A percentile compares a stretch with the other conserved stretches of the same genome.
These are phyloP conservation scores for Xylaria flabelliformis DNA, from an alignment of 495 filamentous ascomycete species.

Conservation along the genomic window DNA sequence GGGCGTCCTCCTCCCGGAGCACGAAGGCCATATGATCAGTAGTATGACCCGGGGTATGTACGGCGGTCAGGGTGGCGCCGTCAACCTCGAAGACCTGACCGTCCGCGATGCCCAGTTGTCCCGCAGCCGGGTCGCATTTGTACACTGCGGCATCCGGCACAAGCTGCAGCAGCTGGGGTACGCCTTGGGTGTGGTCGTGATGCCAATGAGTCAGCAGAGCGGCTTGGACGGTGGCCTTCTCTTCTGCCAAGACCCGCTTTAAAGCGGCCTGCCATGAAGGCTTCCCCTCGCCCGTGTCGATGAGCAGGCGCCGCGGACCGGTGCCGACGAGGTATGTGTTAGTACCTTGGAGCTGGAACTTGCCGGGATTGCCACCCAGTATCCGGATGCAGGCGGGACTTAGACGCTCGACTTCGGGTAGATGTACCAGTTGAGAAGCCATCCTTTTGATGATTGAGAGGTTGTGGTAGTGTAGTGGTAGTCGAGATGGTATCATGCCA, in stretches of 20 bases:
- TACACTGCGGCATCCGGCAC: slow-evolving; percentile 64
- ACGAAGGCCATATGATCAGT: slow-evolving; percentile 81
- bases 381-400: slow-evolving; percentile 73
- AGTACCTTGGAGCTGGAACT: slow-evolving; percentile 69
- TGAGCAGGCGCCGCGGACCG: slow-evolving; percentile 68
- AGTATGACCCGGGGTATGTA: slow-evolving; percentile 86
- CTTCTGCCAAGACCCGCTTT: slow-evolving; percentile 64
- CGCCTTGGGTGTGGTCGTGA: slow-evolving; percentile 79
- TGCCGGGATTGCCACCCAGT: slow-evolving; percentile 81
- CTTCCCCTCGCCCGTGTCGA: slow-evolving; percentile 80
- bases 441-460: slow-evolving; percentile 31
- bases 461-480: neutral
- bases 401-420: slow-evolving; percentile 71
- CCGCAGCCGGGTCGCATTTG: slow-evolving; percentile 57
- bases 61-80: slow-evolving; percentile 77
- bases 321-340: slow-evolving; percentile 88
- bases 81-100: slow-evolving; percentile 75
- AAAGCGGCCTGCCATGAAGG: slow-evolving; percentile 67
- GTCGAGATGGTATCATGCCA: slow-evolving; percentile 15
- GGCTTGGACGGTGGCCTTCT: slow-evolving; percentile 67
- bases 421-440: slow-evolving; percentile 47
- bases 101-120: slow-evolving; percentile 65
- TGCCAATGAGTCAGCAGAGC: slow-evolving; percentile 92
- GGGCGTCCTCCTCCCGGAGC: slow-evolving; percentile 76
- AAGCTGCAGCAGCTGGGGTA: slow-evolving; percentile 66